Evolutionary conservation across 352 stramenopile genomes (phyloP).

Genomic region (Globisporangium cederbergense): DNA sequence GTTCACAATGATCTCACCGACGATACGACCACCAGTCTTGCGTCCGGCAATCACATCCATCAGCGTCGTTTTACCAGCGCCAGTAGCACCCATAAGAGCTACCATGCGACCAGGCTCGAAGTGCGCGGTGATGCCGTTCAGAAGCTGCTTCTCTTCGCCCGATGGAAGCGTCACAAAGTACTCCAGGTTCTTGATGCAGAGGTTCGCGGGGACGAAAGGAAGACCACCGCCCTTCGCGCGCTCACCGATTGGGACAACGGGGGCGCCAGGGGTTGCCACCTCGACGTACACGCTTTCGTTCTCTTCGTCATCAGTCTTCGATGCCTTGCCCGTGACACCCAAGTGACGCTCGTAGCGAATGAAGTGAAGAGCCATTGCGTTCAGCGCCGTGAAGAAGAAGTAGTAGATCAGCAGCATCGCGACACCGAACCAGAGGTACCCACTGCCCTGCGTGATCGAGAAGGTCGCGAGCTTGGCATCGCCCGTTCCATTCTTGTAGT

Average conservation of each 20-base stretch:
- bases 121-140: slow-evolving; percentile 35
- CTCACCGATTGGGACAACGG: background rate
- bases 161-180: slow-evolving; percentile 47
- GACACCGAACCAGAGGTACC: slow-evolving; percentile 38
- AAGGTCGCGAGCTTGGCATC: slow-evolving; percentile 1
- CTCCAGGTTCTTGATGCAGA: slow-evolving; percentile 28
- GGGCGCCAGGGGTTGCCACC: slow-evolving; percentile 1
- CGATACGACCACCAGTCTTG: slow-evolving; percentile 50
- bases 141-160: slow-evolving; percentile 25
- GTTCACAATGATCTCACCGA: slow-evolving; percentile 83
- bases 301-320: background rate
- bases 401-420: slow-evolving; percentile 35
- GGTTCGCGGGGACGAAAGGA: slow-evolving; percentile 25
- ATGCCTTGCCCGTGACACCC: background rate
- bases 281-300: slow-evolving; percentile 14
- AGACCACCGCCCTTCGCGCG: background rate
- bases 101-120: slow-evolving; percentile 48
- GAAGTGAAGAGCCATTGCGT: slow-evolving; percentile 33
- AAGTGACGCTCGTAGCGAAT: slow-evolving; percentile 29
- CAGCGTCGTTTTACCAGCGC: slow-evolving; percentile 56
- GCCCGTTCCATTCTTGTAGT: slow-evolving; percentile 6
- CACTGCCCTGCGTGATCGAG: slow-evolving; percentile 15
- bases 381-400: slow-evolving; percentile 36
- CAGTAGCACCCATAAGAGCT: slow-evolving; percentile 62
- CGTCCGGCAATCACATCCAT: slow-evolving; percentile 49